Conservation (phyloP, 2,329 filamentous ascomycete genomes). For the Stachybotrys echinatus region DNA sequence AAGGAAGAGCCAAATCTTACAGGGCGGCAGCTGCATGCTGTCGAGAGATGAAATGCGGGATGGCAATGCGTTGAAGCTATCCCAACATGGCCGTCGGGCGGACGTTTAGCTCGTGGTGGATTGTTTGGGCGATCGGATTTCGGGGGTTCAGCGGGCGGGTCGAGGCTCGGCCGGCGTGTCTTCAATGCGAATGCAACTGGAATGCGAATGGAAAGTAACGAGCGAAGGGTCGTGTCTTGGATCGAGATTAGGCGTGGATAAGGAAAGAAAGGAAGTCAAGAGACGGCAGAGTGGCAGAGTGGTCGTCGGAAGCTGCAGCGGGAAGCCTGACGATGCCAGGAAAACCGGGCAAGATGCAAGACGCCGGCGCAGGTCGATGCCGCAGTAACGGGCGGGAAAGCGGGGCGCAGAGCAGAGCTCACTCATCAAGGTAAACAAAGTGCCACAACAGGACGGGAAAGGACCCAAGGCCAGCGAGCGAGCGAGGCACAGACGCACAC, state of each 20-base stretch:
- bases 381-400: constrained; percentile 1
- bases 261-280: not conserved
- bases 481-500: no score
- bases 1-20: no score
- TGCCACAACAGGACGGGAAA: not conserved
- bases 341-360: not conserved
- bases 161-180: not conserved
- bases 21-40: not conserved
- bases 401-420: not conserved
- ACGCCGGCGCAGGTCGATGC: not conserved
- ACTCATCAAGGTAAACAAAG: not conserved
- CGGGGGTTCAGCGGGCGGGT: no score
- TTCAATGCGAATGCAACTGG: not conserved
- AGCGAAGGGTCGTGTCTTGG: not conserved
- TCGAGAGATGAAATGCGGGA: not conserved
- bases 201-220: not conserved
- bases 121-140: not conserved
- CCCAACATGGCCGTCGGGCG: not conserved
- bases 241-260: not conserved
- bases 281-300: not conserved
- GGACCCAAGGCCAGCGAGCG: no score
- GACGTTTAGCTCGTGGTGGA: not conserved
- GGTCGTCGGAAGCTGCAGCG: not conserved
- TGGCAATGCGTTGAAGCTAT: not conserved
- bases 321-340: not conserved